A percentile compares a stretch with the other conserved stretches of the same genome.
These are phyloP conservation scores for Nepenthes gracilis DNA, from an alignment of 148 eudicot genomes.

Conservation along the genomic window DNA sequence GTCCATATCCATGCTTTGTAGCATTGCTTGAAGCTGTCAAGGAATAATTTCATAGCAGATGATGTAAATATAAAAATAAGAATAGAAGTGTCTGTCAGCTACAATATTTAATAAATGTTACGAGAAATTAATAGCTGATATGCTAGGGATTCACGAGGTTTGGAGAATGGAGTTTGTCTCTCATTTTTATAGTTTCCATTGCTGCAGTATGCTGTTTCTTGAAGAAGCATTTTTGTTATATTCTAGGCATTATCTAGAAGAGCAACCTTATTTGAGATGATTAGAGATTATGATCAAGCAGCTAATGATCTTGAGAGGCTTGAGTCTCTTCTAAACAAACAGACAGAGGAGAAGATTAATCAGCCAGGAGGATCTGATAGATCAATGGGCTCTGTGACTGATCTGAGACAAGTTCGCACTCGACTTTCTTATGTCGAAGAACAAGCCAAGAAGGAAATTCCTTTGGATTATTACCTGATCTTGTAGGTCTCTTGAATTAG, in stretches of 20 bases:
- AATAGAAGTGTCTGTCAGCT: neutral
- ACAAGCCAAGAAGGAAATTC: conserved; percentile 48
- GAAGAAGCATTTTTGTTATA: conserved; percentile 2
- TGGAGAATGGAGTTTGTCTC: too few species aligned
- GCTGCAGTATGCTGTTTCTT: neutral
- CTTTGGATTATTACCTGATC: conserved; percentile 72
- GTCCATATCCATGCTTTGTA: too few species aligned
- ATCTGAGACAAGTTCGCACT: conserved; percentile 57
- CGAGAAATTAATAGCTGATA: too few species aligned
- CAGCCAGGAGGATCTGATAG: conserved; percentile 35
- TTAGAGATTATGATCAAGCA: conserved; percentile 89
- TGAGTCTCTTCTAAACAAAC: conserved; percentile 46
- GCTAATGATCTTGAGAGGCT: conserved; percentile 56
- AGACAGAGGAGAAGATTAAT: conserved; percentile 40
- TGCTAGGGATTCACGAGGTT: too few species aligned
- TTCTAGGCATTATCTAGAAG: conserved; percentile 82
- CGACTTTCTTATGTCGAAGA: conserved; percentile 60
- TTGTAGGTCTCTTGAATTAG: conserved; percentile 43
- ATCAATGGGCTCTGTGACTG: conserved; percentile 21
- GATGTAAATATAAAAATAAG: too few species aligned
- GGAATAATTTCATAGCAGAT: too few species aligned
- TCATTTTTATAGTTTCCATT: neutral
- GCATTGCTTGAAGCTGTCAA: too few species aligned
- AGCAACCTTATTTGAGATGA: conserved; percentile 80
- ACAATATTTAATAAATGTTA: neutral